Base-by-base conservation (phyloP, 495 filamentous ascomycete species). In the Aspergillus homomorphus region DNA sequence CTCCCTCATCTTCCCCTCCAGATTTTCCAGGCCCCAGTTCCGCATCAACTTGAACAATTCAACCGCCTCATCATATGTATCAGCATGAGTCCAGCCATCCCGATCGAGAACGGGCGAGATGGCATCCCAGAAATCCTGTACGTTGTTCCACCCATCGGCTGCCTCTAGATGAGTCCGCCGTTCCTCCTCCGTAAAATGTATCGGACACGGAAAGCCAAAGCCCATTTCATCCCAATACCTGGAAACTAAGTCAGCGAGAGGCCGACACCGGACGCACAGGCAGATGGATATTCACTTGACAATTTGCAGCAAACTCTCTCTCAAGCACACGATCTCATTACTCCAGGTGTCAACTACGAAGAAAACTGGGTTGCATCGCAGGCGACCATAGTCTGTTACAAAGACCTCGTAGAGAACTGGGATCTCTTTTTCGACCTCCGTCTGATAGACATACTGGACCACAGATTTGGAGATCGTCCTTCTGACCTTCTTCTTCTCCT, bases 311-410 rank as follows among this genome's bases (percentile, higher is more conserved):
- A 73, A 52, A 1, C 56, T 69, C 38, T 62, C 61, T 19, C 65
- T 56, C 24, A 70, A 60, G n/a, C 66, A 66, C 14, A 69, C 21
- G 19, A 66, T 62, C 20, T 69, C 67, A 48, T 67, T 64, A 51
- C 70, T 64, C 59, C 59, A 70, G 8, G 59, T 65, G 20, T 67
- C 54, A 30, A 63, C 67, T 45, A 53, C 56, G 56, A 68, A 70
- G 6, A 62, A 45, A 18, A 66, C 54, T 7, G 60, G 54, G 8
- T 69, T 59, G 46, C 60, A 63, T 24, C 60, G 45, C 50, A 46
- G 62, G 18, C 54, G 26, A 20, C 59, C 53, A 30, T 60, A 41
- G n/a, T 38, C 4, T 30, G 50, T 46, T 12, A 21, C 33, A 38
- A 65, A 22, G 2, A 64, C 53, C 51, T 53, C 57, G 20, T 58